phyloP scores from a whole-genome alignment of 2,329 filamentous ascomycete genomes.

The Paraphaeosphaeria sporulosa region DNA sequence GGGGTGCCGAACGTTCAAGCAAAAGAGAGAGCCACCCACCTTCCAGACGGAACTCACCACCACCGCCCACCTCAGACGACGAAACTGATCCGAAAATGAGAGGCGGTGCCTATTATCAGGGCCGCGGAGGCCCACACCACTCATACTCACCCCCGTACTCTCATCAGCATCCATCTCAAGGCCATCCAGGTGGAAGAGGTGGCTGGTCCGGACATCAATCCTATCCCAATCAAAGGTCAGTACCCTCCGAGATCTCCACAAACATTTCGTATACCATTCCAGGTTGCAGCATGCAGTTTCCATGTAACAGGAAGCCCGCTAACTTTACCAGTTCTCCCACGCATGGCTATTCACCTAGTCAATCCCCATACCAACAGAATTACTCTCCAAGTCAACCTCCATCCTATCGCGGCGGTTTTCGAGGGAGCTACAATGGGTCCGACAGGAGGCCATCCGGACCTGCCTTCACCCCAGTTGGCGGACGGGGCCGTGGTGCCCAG shows the following conservation, averaged over 20 bases:
- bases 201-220: slow-evolving; percentile 60
- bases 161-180: slow-evolving; percentile 67
- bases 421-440: slow-evolving; percentile 62
- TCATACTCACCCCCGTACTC: slow-evolving; percentile 68
- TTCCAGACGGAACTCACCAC: slow-evolving; percentile 40
- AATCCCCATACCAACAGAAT: slow-evolving; percentile 61
- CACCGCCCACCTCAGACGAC: slow-evolving; percentile 34
- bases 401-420: slow-evolving; percentile 62
- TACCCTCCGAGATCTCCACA: slow-evolving; percentile 9
- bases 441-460: slow-evolving; percentile 57
- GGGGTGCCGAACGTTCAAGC: slow-evolving; percentile 20
- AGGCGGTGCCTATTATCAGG: slow-evolving; percentile 41
- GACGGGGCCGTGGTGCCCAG: slow-evolving; percentile 62
- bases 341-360: slow-evolving; percentile 65
- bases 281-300: neutral
- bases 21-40: slow-evolving; percentile 25
- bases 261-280: neutral
- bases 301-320: neutral
- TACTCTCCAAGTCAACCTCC: slow-evolving; percentile 48
- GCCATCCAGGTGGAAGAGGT: slow-evolving; percentile 64
- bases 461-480: slow-evolving; percentile 42
- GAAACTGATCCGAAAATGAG: slow-evolving; percentile 45
- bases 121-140: slow-evolving; percentile 55
- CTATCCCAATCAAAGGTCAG: slow-evolving; percentile 60
- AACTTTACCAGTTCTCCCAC: slow-evolving; percentile 48